Percentiles rank a stretch among this genome's conserved stretches.
phyloP scores from a whole-genome alignment of 306 rosid genomes.

The Canavalia ensiformis region DNA sequence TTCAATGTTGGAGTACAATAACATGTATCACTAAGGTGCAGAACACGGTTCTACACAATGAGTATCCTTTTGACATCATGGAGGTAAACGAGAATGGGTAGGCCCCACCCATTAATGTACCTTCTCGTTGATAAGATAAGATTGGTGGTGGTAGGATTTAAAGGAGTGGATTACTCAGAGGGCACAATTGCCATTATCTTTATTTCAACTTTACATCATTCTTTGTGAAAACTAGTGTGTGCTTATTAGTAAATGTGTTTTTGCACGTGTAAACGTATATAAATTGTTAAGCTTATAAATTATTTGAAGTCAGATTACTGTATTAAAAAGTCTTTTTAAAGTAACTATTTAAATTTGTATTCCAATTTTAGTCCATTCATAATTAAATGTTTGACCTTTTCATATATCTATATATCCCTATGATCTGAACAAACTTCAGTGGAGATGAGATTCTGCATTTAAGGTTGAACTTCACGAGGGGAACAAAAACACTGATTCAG shows the following conservation, averaged over 20 bases:
- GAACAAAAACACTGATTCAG: constrained; percentile 19
- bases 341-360: no score
- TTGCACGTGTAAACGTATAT: no score
- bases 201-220: not conserved
- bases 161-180: not conserved
- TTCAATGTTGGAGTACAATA: not conserved
- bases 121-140: not conserved
- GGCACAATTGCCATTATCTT: constrained; percentile 20
- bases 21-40: not conserved
- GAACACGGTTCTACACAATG: not conserved
- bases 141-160: not conserved
- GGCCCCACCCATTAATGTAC: not conserved
- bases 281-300: no score
- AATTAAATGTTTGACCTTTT: no score
- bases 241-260: no score
- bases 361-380: no score
- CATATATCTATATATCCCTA: not conserved
- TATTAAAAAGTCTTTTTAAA: no score
- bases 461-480: not conserved
- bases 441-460: not conserved
- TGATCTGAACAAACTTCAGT: not conserved
- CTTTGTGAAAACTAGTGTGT: not conserved
- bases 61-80: constrained; percentile 3
- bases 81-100: not conserved
- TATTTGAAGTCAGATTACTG: no score